A percentile compares a stretch with the other conserved stretches of the same genome.
Evolutionary conservation across 129 eudicot genomes (phyloP).

Genomic region (Artemisia tridentata): DNA sequence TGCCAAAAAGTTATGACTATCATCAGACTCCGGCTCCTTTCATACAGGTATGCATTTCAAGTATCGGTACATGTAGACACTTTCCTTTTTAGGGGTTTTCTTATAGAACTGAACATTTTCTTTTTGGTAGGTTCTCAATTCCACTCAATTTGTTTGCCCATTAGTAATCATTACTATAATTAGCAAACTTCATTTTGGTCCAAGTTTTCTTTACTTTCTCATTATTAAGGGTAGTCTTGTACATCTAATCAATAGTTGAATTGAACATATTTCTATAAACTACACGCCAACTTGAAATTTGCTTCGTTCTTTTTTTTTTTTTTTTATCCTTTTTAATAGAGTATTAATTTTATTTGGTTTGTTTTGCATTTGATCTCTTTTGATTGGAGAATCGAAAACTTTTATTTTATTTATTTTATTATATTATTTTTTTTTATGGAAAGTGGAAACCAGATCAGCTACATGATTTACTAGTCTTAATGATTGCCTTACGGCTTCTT

Average conservation of each 20-base stretch:
- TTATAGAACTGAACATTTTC: background rate
- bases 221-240: background rate
- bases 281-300: too few relatives aligned
- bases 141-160: background rate
- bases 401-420: too few relatives aligned
- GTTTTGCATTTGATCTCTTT: too few relatives aligned
- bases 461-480: too few relatives aligned
- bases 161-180: background rate
- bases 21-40: constrained; percentile 99
- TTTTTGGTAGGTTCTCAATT: background rate
- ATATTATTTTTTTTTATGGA: too few relatives aligned
- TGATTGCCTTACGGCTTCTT: too few relatives aligned
- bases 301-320: too few relatives aligned
- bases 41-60: constrained; percentile 66
- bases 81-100: background rate
- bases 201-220: background rate
- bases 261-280: too few relatives aligned
- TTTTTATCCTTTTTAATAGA: too few relatives aligned
- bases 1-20: constrained; percentile 97
- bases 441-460: too few relatives aligned
- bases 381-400: too few relatives aligned
- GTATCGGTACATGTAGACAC: background rate
- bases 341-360: too few relatives aligned
- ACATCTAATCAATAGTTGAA: background rate
- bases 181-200: background rate